These are phyloP conservation scores for Penicillium longicatenatum DNA, from an alignment of 495 filamentous ascomycete species.

Conservation along the genomic window DNA sequence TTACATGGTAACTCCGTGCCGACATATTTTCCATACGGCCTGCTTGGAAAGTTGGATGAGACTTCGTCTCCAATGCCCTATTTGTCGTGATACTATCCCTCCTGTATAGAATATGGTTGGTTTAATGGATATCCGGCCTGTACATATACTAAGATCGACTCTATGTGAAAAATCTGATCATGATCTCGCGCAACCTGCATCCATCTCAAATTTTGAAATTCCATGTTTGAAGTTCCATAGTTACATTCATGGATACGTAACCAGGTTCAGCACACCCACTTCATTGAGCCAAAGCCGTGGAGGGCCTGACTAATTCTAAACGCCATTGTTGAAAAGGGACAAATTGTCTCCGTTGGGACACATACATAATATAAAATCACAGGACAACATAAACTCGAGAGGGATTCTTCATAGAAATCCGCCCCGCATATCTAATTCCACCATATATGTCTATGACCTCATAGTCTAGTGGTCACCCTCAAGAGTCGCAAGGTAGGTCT, in stretches of 20 bases:
- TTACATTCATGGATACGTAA: too few relatives aligned
- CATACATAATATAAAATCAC: neutral
- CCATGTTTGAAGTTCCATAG: neutral
- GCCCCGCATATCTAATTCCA: conserved; percentile 2
- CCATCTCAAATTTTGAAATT: neutral
- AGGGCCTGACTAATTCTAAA: conserved; percentile 16
- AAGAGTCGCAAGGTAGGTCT: conserved; percentile 73
- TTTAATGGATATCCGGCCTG: neutral
- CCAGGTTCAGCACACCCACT: neutral
- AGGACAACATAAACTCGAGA: conserved; percentile 18
- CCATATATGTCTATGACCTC: conserved; percentile 1
- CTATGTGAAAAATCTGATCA: neutral
- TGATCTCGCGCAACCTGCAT: neutral
- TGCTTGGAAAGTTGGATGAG: conserved; percentile 98
- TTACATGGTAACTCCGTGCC: conserved; percentile 97
- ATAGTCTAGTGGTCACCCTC: conserved; percentile 36
- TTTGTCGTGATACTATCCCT: conserved; percentile 87
- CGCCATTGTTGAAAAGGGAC: conserved; percentile 28
- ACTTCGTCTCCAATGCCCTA: conserved; percentile 89
- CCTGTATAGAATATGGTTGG: conserved; percentile 58
- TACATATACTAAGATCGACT: neutral
- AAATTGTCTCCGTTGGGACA: conserved; percentile 15
- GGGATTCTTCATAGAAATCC: neutral
- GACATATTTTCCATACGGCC: conserved; percentile 91
- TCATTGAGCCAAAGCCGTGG: conserved; percentile 19